Evolutionary conservation across 164 flowering plant genomes (phyloP).

Genomic region (Chloranthus sessilifolius): DNA sequence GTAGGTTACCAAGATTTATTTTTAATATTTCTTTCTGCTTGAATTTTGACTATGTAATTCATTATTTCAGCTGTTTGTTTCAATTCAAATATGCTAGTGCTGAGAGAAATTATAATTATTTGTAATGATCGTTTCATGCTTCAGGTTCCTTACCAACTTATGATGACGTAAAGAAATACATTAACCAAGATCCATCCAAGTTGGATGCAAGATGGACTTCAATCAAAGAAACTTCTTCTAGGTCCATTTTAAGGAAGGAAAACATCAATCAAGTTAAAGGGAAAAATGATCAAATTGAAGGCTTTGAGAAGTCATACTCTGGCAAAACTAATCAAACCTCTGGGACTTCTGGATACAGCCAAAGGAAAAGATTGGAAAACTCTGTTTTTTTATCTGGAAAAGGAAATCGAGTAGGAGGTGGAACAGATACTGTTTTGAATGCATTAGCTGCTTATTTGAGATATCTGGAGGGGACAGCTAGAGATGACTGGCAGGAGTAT

Average conservation of each 20-base stretch:
- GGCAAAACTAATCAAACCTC: conserved; percentile 13
- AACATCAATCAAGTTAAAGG: conserved; percentile 8
- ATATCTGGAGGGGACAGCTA: conserved; percentile 68
- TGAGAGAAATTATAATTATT: not conserved
- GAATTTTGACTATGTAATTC: too few relatives aligned
- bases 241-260: conserved; percentile 24
- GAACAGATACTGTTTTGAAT: conserved; percentile 48
- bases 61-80: too few relatives aligned
- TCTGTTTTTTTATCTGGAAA: conserved; percentile 44
- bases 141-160: conserved; percentile 56
- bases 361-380: conserved; percentile 21
- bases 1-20: conserved; percentile 26
- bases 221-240: conserved; percentile 38
- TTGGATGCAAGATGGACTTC: conserved; percentile 32
- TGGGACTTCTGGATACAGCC: conserved; percentile 7
- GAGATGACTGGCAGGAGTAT: conserved; percentile 86
- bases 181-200: conserved; percentile 23
- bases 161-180: conserved; percentile 48
- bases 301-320: conserved; percentile 9
- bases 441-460: conserved; percentile 78
- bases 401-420: conserved; percentile 56
- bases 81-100: too few relatives aligned
- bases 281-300: conserved; percentile 10
- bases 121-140: conserved; percentile 15
- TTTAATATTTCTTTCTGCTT: too few relatives aligned